Percentiles rank a stretch among this genome's conserved stretches.
Conservation (phyloP, 257 asterid genomes). For the Primulina tabacum region DNA sequence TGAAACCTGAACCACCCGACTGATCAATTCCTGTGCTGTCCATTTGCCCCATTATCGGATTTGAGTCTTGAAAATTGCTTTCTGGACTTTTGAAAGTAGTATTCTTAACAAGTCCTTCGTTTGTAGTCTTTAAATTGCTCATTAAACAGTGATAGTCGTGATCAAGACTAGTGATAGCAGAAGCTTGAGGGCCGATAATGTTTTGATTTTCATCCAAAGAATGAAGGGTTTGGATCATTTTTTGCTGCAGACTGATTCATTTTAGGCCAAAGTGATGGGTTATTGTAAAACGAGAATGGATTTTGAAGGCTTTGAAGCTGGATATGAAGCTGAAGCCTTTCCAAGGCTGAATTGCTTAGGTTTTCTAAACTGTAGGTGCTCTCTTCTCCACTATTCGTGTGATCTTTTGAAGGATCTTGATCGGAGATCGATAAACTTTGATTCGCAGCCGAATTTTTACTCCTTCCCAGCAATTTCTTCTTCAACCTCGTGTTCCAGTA, state of each 20-base stretch:
- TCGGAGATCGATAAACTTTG: constrained; percentile 29
- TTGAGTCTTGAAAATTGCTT: constrained; percentile 13
- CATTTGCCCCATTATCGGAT: constrained; percentile 18
- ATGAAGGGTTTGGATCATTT: constrained; percentile 53
- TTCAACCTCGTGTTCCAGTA: constrained; percentile 90
- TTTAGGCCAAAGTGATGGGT: constrained; percentile 62
- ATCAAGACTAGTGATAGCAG: constrained; percentile 21
- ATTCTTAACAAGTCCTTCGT: constrained; percentile 16
- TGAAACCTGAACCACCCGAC: constrained; percentile 30
- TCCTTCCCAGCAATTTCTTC: constrained; percentile 75
- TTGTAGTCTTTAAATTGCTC: constrained; percentile 20
- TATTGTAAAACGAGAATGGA: constrained; percentile 53
- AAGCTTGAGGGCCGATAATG: constrained; percentile 12
- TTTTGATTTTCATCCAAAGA: constrained; percentile 26
- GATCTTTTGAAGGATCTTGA: constrained; percentile 30
- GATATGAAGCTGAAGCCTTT: constrained; percentile 87
- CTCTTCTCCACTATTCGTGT: constrained; percentile 27
- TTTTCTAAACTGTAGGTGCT: constrained; percentile 35
- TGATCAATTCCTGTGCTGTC: constrained; percentile 22
- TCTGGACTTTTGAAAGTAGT: background rate
- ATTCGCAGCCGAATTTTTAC: constrained; percentile 49
- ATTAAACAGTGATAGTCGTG: constrained; percentile 29
- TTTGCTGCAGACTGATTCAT: constrained; percentile 47
- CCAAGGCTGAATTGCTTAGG: constrained; percentile 79
- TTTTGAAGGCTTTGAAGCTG: constrained; percentile 63